phyloP scores from a whole-genome alignment of 345 rosid genomes.

The Aquilaria malaccensis region DNA sequence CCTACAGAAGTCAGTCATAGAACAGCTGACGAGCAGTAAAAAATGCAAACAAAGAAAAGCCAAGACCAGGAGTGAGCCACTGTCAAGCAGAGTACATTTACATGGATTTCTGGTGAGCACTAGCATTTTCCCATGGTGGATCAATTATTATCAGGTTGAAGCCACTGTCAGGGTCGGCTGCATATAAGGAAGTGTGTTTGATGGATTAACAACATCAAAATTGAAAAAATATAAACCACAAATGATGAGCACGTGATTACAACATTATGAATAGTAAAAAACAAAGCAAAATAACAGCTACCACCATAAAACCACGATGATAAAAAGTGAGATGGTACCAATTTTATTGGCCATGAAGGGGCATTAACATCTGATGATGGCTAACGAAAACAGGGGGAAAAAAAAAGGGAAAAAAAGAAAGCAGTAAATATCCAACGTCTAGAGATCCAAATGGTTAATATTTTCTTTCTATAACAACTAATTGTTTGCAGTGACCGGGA shows the following conservation, averaged over 20 bases:
- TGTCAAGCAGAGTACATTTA: constrained; percentile 17
- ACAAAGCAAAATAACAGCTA: neutral
- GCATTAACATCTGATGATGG: too few relatives aligned
- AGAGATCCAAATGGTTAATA: neutral
- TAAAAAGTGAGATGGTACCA: too few relatives aligned
- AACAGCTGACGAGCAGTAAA: constrained; percentile 1
- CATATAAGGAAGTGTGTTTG: constrained; percentile 13
- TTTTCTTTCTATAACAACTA: neutral
- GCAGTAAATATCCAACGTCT: neutral
- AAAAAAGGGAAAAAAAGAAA: neutral
- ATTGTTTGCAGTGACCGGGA: neutral
- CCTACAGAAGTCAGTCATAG: neutral
- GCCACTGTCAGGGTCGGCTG: constrained; percentile 50
- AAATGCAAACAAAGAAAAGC: constrained; percentile 5
- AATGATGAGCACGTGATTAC: neutral
- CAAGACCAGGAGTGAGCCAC: constrained; percentile 1
- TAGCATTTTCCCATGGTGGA: constrained; percentile 96
- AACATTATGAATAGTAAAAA: neutral
- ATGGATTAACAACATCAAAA: constrained; percentile 2
- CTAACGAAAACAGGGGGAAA: neutral
- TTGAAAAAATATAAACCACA: too few relatives aligned
- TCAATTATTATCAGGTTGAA: constrained; percentile 72
- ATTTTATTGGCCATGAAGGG: too few relatives aligned
- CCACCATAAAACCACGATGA: too few relatives aligned
- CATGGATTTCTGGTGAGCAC: constrained; percentile 78